Base-by-base conservation (phyloP, 768 basidiomycete genomes). In the Clitopilus passeckerianus region DNA sequence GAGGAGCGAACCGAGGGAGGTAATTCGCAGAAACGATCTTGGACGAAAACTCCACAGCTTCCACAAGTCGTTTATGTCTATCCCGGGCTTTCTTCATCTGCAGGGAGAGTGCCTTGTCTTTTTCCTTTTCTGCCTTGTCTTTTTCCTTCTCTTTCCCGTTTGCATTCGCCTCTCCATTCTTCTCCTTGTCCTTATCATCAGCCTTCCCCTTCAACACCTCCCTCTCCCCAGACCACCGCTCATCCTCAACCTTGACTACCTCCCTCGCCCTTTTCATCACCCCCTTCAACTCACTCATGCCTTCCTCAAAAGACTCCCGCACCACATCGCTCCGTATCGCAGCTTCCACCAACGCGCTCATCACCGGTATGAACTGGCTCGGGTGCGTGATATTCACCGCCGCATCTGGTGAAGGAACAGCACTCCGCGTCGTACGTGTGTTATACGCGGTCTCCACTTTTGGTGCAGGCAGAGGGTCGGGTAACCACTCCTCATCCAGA, bases 301-400 rank as follows among this genome's bases (percentile, higher is more conserved):
- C 86, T 5, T 73, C 74, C 9, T 91, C 90, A 15, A 93, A 71
- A 57, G 86, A 87, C 30, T 82, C 78, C 12, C 83, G 81, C 20
- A 89, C 71, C 16, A 67, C 64, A 50, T 75, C 71, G 7, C 85
- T 78, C 24, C 77, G 69, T 16, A 85, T 63, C 1, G 75, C 78
- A 6, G 71, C 70, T 37, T 87, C 77, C 14, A 89, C 78, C n/a
- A 93, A 74, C 3, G 82, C 79, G 6, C 77, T 61, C 27, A 92
- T 66, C 20, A 89, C 77, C 15, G 90, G 90, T 14, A 93, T 74
- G 64, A 93, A 76, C 64, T 91, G 91, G 5, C 78, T 78, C 0
- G 88, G 65, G 78, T 78, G 61, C 69, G 74, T 59, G 57, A 59
- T 35, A 59, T 71, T 61, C 58, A 33, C 22, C 22, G 58, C 15